Percentiles rank a stretch among this genome's conserved stretches.
Conservation (phyloP, 768 basidiomycete species). For the Pholiota molesta region DNA sequence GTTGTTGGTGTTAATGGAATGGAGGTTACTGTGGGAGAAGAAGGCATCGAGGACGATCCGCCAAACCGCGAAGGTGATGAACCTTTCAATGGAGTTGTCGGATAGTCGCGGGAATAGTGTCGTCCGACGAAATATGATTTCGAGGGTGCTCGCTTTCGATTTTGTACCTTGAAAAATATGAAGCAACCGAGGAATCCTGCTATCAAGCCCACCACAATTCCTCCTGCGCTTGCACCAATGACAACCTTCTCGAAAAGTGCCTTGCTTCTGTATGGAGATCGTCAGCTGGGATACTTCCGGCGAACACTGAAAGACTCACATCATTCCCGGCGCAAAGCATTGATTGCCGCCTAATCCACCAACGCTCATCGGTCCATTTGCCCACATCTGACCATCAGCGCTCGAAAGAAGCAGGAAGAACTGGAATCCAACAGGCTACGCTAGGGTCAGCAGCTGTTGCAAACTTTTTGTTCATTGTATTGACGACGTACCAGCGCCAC, state of each 20-base stretch:
- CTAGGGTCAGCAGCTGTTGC: background rate
- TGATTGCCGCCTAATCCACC: constrained; percentile 39
- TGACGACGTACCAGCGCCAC: constrained; percentile 36
- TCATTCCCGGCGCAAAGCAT: constrained; percentile 43
- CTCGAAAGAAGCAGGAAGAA: constrained; percentile 54
- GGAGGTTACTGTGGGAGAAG: background rate
- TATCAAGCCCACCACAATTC: constrained; percentile 17
- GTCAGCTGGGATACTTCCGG: background rate
- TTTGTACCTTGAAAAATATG: constrained; percentile 10
- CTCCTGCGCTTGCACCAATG: constrained; percentile 19
- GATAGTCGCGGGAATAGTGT: background rate
- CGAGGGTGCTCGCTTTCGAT: constrained; percentile 11
- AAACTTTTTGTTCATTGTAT: background rate
- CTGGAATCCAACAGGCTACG: constrained; percentile 45
- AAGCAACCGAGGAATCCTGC: constrained; percentile 17
- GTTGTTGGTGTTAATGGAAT: constrained; percentile 5
- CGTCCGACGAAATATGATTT: background rate
- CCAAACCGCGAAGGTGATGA: constrained; percentile 5
- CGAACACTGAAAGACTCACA: constrained; percentile 25
- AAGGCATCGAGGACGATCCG: background rate
- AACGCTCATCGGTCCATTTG: constrained; percentile 51
- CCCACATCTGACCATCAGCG: constrained; percentile 48
- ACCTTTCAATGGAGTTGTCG: constrained; percentile 1
- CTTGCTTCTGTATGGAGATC: constrained; percentile 14
- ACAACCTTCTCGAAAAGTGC: constrained; percentile 13